Evolutionary conservation across 192 early-diverging fungal species (phyloP).

Genomic region (Paraglomus occultum): DNA sequence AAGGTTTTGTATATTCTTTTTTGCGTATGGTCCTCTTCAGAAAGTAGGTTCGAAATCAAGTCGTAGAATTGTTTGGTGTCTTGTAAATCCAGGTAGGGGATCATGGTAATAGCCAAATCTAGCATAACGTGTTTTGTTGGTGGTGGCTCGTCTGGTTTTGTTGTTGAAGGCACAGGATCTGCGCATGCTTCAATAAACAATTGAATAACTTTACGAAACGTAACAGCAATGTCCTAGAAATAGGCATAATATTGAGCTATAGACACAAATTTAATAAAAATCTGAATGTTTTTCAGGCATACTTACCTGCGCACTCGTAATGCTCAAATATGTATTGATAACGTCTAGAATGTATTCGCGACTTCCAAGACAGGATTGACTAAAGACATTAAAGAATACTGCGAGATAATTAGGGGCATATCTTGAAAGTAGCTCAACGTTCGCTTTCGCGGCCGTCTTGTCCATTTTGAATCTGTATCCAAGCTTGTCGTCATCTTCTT

Average conservation of each 20-base stretch:
- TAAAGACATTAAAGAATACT: slow-evolving; percentile 79
- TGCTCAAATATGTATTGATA: slow-evolving; percentile 65
- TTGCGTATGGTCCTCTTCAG: slow-evolving; percentile 71
- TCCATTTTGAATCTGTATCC: slow-evolving; percentile 46
- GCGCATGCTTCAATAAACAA: slow-evolving; percentile 59
- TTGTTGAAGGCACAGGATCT: slow-evolving; percentile 45
- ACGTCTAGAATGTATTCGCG: slow-evolving; percentile 68
- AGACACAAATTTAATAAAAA: not conserved
- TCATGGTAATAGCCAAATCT: slow-evolving; percentile 78
- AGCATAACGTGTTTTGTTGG: slow-evolving; percentile 85
- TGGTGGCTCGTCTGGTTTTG: slow-evolving; percentile 55
- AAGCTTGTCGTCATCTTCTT: slow-evolving; percentile 42
- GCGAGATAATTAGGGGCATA: slow-evolving; percentile 71
- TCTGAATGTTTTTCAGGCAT: slow-evolving; percentile 16
- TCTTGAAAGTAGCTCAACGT: slow-evolving; percentile 57
- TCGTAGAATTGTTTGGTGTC: slow-evolving; percentile 60
- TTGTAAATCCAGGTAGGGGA: slow-evolving; percentile 68
- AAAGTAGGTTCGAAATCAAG: slow-evolving; percentile 51
- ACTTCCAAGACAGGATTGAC: slow-evolving; percentile 57
- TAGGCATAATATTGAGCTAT: slow-evolving; percentile 10
- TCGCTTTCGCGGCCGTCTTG: slow-evolving; percentile 54
- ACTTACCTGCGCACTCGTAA: slow-evolving; percentile 44
- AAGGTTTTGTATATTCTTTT: slow-evolving; percentile 96
- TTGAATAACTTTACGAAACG: slow-evolving; percentile 61
- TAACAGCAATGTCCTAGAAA: slow-evolving; percentile 54